Conservation (phyloP, 1,284 basidiomycete species). For the Microbotryomycetes sp. region DNA sequence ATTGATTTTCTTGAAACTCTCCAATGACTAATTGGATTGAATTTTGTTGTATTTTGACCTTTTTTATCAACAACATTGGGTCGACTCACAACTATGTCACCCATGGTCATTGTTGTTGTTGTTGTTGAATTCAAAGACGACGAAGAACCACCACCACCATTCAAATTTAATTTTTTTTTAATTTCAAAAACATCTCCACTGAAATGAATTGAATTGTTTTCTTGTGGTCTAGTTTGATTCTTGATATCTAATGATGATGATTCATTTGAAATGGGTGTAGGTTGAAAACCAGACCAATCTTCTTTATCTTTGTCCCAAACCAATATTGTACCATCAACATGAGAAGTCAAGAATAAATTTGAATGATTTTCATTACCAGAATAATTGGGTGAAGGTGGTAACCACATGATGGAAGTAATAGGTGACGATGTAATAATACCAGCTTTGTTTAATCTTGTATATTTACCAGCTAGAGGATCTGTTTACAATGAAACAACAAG, state of each 20-base stretch:
- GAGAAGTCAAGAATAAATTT: constrained; percentile 78
- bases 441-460: constrained; percentile 85
- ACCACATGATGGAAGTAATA: constrained; percentile 80
- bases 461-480: constrained; percentile 78
- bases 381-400: constrained; percentile 63
- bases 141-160: too few relatives aligned
- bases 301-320: constrained; percentile 85
- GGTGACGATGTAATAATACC: constrained; percentile 71
- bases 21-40: constrained; percentile 70
- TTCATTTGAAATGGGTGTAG: background rate
- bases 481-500: constrained; percentile 28
- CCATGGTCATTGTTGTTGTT: constrained; percentile 39
- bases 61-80: constrained; percentile 54
- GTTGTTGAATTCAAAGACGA: too few relatives aligned
- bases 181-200: background rate
- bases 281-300: constrained; percentile 46
- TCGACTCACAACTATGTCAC: constrained; percentile 69
- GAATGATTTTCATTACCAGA: constrained; percentile 4
- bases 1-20: constrained; percentile 53
- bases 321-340: constrained; percentile 80
- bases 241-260: too few relatives aligned
- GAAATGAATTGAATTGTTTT: too few relatives aligned
- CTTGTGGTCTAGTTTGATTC: too few relatives aligned
- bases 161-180: too few relatives aligned
- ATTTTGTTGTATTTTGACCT: constrained; percentile 52